These are phyloP conservation scores for Sporothrix variecibatus DNA, from an alignment of 2,329 filamentous ascomycete species.

Conservation along the genomic window DNA sequence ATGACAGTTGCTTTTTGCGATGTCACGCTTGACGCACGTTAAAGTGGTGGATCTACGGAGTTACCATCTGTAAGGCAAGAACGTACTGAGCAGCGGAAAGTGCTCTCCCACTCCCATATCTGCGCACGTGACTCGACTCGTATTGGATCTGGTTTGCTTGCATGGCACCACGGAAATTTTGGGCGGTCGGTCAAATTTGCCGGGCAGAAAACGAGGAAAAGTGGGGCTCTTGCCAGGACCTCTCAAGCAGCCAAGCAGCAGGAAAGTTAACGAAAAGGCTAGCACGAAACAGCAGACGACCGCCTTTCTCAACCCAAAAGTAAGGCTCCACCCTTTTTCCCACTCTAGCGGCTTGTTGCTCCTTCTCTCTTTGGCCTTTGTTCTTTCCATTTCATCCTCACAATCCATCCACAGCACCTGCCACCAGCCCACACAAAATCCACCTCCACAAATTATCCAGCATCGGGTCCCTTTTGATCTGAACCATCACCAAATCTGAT, in stretches of 20 bases:
- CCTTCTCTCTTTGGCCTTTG: slow-evolving; percentile 15
- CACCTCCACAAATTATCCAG: slow-evolving; percentile 8
- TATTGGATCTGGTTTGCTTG: background rate
- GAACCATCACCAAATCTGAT: background rate
- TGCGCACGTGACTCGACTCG: background rate
- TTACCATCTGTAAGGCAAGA: background rate
- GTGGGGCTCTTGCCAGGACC: background rate
- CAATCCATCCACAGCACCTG: background rate
- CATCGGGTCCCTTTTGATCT: slow-evolving; percentile 9
- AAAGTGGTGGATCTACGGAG: slow-evolving; percentile 12
- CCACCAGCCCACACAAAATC: slow-evolving; percentile 4
- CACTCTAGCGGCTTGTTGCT: background rate
- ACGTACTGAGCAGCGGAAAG: background rate
- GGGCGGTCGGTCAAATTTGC: slow-evolving; percentile 16
- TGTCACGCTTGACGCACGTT: background rate
- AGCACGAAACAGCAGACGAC: slow-evolving; percentile 2
- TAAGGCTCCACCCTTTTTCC: background rate
- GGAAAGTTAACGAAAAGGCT: background rate
- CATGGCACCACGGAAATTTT: background rate
- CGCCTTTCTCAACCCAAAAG: slow-evolving; percentile 2
- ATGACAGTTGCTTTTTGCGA: background rate
- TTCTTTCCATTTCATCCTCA: slow-evolving; percentile 14
- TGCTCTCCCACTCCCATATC: background rate
- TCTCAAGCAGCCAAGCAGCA: background rate
- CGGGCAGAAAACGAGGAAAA: background rate